These are phyloP conservation scores for Globisporangium nodosum DNA, from an alignment of 352 stramenopile genomes.

Conservation along the genomic window DNA sequence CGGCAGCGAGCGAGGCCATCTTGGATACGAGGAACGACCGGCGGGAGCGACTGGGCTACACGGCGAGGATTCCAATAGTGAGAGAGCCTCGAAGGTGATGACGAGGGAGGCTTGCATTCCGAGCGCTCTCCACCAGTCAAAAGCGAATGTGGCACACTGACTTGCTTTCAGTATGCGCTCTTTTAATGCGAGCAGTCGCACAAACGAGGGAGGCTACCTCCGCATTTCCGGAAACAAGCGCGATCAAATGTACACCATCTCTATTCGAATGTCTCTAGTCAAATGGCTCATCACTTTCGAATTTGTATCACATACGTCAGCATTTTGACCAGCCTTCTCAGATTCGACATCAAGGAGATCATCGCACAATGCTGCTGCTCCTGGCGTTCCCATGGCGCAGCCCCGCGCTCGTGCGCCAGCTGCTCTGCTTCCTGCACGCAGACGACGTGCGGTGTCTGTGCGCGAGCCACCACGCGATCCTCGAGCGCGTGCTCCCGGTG, in stretches of 20 bases:
- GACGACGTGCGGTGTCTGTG: constrained; percentile 18
- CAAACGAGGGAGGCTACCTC: no score
- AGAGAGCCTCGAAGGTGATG: no score
- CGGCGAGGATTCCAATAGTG: constrained; percentile 63
- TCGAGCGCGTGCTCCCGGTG: constrained; percentile 10
- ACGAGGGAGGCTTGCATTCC: not conserved
- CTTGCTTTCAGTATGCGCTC: no score
- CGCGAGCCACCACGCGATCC: constrained; percentile 21
- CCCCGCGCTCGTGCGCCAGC: constrained; percentile 12
- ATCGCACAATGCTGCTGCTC: not conserved
- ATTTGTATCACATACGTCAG: not conserved
- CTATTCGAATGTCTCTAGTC: no score
- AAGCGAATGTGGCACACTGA: not conserved
- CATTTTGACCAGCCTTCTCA: not conserved
- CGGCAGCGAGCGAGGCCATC: constrained; percentile 86
- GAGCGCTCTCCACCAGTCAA: constrained; percentile 12
- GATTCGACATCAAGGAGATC: not conserved
- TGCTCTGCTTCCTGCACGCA: constrained; percentile 28
- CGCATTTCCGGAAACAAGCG: no score
- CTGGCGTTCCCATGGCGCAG: constrained; percentile 8
- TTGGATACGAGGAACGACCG: constrained; percentile 25
- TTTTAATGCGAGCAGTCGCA: no score
- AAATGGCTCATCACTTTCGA: no score
- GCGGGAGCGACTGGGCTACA: constrained; percentile 42
- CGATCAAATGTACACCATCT: no score